These are phyloP conservation scores for Pittosporum tobira DNA, from an alignment of 129 eudicot species.

Conservation along the genomic window DNA sequence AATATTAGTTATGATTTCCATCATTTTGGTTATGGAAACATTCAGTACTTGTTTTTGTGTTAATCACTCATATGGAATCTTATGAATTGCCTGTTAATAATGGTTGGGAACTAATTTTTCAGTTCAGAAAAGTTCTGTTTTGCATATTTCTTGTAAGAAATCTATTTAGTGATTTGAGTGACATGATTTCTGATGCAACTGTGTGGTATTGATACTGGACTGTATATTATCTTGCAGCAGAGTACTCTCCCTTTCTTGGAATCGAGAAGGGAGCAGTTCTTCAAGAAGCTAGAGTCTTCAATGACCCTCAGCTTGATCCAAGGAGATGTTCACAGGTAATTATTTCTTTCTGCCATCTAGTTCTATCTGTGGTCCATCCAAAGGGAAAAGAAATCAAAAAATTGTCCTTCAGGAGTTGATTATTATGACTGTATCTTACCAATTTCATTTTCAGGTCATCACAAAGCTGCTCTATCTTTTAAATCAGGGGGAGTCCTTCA, in stretches of 20 bases:
- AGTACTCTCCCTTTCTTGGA: constrained; percentile 89
- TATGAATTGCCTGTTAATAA: too few relatives aligned
- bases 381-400: too few relatives aligned
- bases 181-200: constrained; percentile 6
- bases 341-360: background rate
- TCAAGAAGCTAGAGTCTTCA: constrained; percentile 96
- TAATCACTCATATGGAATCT: too few relatives aligned
- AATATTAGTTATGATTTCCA: too few relatives aligned
- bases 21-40: too few relatives aligned
- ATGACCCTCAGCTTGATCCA: constrained; percentile 94
- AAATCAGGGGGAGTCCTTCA: constrained; percentile 89
- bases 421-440: too few relatives aligned
- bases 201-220: background rate
- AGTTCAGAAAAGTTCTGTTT: too few relatives aligned
- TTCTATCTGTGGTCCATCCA: background rate
- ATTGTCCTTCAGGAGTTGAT: background rate
- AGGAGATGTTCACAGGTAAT: constrained; percentile 94
- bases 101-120: too few relatives aligned
- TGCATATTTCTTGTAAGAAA: too few relatives aligned
- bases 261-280: constrained; percentile 96
- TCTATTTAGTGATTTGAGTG: background rate
- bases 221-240: constrained; percentile 32
- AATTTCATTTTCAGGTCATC: constrained; percentile 56
- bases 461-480: constrained; percentile 95
- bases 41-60: too few relatives aligned